Base-by-base conservation (phyloP, 805 yeast species). In the Zygotorulaspora sp. region DNA sequence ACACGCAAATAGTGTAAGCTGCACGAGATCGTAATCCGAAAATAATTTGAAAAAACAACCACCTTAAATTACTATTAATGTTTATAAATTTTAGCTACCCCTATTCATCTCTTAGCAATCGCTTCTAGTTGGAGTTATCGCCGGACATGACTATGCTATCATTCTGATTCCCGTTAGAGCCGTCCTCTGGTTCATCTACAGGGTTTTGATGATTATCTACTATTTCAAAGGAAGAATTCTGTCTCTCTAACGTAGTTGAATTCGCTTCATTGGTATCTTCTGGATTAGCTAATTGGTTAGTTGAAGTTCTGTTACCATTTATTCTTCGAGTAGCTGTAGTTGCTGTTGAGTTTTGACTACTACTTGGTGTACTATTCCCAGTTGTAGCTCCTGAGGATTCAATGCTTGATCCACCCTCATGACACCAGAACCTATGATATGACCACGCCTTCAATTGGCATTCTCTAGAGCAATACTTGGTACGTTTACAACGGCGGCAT, bases 391-490 rank as follows among this genome's bases (percentile, higher is more conserved):
- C 42, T 2, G 52, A 30, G 21, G 54, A 49, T n/a, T 53, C 36
- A 30, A 50, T 37, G 4, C 52, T 45, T n/a, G 65, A 53, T 24
- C 61, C 60, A 23, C 67, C 62, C 41, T 63, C 78, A 31, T 78
- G 74, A 60, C 98, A 90, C 98, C 98, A 90, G 59, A 86, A 85
- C 49, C 92, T 77, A 67, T 90, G 98, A 56, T 82, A 85, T 11
- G 76, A 74, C 97, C 97, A 90, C 0, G 97, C 94, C 47, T 74
- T 75, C 52, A 86, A 72, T 63, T 90, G 98, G 61, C 98, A 90
- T 38, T 82, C 87, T 49, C 90, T 77, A 6, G 95, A 82, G 60
- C 98, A 90, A 60, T 90, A 90, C 65, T 92, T 92, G 3, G 97
- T 89, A 43, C 97, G 70, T 60, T 90, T 87, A 63, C 98, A 90